Evolutionary conservation across 306 rosid species (phyloP).

Genomic region (Clitoria ternatea): DNA sequence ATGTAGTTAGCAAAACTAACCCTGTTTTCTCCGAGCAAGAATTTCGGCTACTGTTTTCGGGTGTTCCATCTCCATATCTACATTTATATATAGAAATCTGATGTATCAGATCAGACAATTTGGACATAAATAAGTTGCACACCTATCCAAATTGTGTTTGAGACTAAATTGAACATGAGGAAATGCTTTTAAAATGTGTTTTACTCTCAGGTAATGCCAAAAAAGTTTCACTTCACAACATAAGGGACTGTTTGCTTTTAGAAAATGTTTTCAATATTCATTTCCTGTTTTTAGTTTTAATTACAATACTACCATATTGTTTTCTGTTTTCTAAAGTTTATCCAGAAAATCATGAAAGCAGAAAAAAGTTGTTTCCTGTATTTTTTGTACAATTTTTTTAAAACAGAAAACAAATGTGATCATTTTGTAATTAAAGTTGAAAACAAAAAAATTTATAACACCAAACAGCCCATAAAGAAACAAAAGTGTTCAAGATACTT

Average conservation of each 20-base stretch:
- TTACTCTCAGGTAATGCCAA: not conserved
- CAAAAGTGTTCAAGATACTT: not conserved
- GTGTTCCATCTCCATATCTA: constrained; percentile 78
- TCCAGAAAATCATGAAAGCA: too few species aligned
- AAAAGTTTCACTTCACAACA: not conserved
- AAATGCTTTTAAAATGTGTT: not conserved
- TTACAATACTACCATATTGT: too few species aligned
- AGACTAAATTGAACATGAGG: not conserved
- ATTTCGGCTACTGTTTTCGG: constrained; percentile 69
- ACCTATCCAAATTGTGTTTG: not conserved
- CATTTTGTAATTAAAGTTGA: too few species aligned
- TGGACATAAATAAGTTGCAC: not conserved
- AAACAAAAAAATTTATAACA: too few species aligned
- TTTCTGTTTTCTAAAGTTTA: too few species aligned
- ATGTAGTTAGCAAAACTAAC: constrained; percentile 38
- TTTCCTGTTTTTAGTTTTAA: too few species aligned
- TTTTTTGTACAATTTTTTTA: too few species aligned
- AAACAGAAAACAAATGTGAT: too few species aligned
- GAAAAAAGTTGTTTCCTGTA: too few species aligned
- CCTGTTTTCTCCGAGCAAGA: constrained; percentile 64
- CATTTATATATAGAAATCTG: constrained; percentile 37
- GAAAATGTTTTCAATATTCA: too few species aligned
- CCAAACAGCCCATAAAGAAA: too few species aligned
- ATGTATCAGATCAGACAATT: constrained; percentile 29
- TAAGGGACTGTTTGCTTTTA: too few species aligned